Percentiles rank a stretch among this genome's conserved stretches.
phyloP scores from a whole-genome alignment of 2,329 filamentous ascomycete species.

The Fusarium newnesense region DNA sequence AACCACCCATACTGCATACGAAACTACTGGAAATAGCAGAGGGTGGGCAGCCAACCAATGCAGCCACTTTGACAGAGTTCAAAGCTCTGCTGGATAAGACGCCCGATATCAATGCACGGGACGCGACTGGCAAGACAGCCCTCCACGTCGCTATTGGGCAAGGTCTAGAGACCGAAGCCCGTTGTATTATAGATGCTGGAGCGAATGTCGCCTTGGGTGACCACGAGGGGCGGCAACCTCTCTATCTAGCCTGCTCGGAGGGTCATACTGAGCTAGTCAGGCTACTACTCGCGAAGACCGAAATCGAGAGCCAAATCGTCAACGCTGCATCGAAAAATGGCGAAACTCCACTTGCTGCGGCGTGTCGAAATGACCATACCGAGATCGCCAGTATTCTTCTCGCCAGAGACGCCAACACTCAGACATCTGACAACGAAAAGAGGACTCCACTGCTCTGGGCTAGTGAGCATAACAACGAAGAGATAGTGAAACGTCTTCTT shows the following conservation, averaged over 20 bases:
- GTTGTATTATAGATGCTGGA: background rate
- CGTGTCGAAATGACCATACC: too few relatives aligned
- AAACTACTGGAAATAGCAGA: too few relatives aligned
- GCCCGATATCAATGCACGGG: background rate
- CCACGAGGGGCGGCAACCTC: background rate
- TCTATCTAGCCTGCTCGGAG: background rate
- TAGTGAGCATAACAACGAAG: too few relatives aligned
- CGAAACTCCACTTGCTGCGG: too few relatives aligned
- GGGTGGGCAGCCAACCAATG: too few relatives aligned
- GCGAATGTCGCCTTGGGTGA: background rate
- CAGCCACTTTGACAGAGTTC: too few relatives aligned
- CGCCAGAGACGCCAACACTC: too few relatives aligned
- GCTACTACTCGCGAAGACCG: fast-evolving
- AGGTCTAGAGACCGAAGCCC: background rate
- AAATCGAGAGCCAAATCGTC: background rate
- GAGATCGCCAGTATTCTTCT: too few relatives aligned
- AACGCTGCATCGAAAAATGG: fast-evolving
- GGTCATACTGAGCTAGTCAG: background rate
- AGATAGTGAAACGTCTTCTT: background rate
- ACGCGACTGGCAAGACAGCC: background rate
- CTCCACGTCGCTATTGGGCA: background rate
- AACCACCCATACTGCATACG: too few relatives aligned
- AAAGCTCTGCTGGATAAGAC: too few relatives aligned
- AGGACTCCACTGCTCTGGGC: too few relatives aligned
- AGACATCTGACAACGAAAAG: too few relatives aligned